Evolutionary conservation across 2,329 filamentous ascomycete species (phyloP), one percentile per base, ranked within the genome.

Genomic region (Colletotrichum musae): DNA sequence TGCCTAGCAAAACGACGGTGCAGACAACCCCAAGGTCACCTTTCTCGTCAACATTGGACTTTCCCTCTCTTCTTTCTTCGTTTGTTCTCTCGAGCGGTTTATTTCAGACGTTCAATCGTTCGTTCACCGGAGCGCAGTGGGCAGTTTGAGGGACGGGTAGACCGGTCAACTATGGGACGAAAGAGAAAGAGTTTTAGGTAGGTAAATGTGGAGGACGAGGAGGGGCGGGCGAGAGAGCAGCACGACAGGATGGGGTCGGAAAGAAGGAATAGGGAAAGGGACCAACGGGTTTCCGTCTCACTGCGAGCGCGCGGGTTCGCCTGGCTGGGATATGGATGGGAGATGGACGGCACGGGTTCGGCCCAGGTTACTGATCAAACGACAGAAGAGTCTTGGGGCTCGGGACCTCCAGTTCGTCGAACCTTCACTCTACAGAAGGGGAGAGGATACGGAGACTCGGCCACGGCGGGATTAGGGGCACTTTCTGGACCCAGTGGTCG

Each of bases 171-270:
- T 52, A 56, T 48, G 57, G 67, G 62, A 67, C 51, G 62, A 43
- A 57, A 47, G 16, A 15, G 53, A 66, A 61, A 67, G 56, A 70
- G 62, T 70, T 67, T 70, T 67, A 57, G 67, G 54, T 41, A 56
- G 52, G 54, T 43, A 24, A 24, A 48, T 57, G 67, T 70, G 67
- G 67, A 70, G 56, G 67, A 36, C 32, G 32, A 36, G 59, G 56
- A 51, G 62, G 67, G 41, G 41, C 41, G 41, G 41, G 32, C 32
- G 16, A 43, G 41, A 47, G 28, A 53, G 47, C 61, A 32, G 57
- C 43, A 61, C 62, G 24, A 45, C 32, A 52, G 41, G 39, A 57
- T 36, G 32, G 32, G 32, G 32, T 36, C 32, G 10, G 32, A 36
- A 10, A 7, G 32, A 36, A 10, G 56, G 51, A 10, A 7, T 7